phyloP scores from a whole-genome alignment of 75 land plant genomes.

The Sequoiadendron giganteum region DNA sequence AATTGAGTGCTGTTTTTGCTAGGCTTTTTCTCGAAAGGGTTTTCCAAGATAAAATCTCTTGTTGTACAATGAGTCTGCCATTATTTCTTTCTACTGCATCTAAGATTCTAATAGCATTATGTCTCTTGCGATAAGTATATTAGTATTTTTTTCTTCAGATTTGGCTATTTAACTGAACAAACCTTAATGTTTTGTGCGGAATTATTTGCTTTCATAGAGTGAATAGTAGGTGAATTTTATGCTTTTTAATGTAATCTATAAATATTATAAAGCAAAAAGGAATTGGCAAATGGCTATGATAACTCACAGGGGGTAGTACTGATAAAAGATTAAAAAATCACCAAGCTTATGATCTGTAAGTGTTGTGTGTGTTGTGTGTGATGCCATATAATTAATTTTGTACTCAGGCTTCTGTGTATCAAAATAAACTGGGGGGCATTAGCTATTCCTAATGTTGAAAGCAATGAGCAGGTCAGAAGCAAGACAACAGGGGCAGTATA shows the following conservation, averaged over 20 bases:
- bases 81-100: too few species aligned
- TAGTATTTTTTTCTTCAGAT: background rate
- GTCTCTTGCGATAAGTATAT: too few species aligned
- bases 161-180: background rate
- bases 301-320: background rate
- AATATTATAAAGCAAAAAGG: background rate
- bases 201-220: background rate
- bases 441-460: slow-evolving; percentile 1
- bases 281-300: background rate
- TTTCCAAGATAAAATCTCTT: too few species aligned
- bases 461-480: slow-evolving; percentile 57
- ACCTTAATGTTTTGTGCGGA: background rate
- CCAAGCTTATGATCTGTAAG: background rate
- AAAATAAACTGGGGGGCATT: background rate
- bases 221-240: background rate
- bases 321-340: too few species aligned
- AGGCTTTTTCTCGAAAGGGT: too few species aligned
- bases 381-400: background rate
- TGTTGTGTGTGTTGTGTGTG: background rate
- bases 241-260: background rate
- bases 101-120: too few species aligned
- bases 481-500: slow-evolving; percentile 64
- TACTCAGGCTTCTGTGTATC: slow-evolving; percentile 1
- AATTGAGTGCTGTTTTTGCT: too few species aligned
- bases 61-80: too few species aligned